Base-by-base conservation (phyloP, 257 asterid genomes). In the Solanum acaule region DNA sequence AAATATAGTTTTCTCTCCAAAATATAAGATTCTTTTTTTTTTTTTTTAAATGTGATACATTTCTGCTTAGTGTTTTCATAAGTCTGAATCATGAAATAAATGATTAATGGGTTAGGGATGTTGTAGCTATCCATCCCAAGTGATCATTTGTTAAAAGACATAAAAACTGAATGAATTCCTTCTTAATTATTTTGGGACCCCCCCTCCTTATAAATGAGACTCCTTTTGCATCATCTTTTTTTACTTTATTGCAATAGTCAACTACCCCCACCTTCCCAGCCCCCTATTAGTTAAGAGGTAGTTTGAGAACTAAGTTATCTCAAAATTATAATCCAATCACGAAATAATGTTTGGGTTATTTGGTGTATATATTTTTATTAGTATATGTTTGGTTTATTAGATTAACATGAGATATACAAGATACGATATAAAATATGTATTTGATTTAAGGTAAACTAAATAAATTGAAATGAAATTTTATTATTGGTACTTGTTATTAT, bases 101-200 rank as follows among this genome's bases (percentile, higher is more conserved):
- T 34, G 44, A 44, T 79, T 44, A 44, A 44, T 79, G 63, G 63
- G 85, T 44, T 79, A 79, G 86, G 67, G 68, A 81, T 46, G 20
- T 9, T 81, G 86, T 81, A 81, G 38, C 86, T 81, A 44, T 81
- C 86, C 27, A 81, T 81, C 18, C 68, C 86, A 46, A 81, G 12
- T 29, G 29, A 81, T 81, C 29, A 81, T 79, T 44, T 81, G 40
- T 6, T 27, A 44, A 44, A 3, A 46, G 63, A 52, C 63, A 16
- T 52, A n/a, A 81, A 78, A 79, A 42, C 9, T 81, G 5, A 81
- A 44, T 44, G 4, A 46, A 27, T 20, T 29, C 29, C 86, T 44
- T 9, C 18, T 79, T 34, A 52, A 52, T 52, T 52, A 81, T 85
- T 94, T 91, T 89, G 31, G 93, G 93, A 61, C 82, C 93, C 95